Evolutionary conservation across 805 yeast species (phyloP).

Genomic region (Tetrapisispora pingtungensis): DNA sequence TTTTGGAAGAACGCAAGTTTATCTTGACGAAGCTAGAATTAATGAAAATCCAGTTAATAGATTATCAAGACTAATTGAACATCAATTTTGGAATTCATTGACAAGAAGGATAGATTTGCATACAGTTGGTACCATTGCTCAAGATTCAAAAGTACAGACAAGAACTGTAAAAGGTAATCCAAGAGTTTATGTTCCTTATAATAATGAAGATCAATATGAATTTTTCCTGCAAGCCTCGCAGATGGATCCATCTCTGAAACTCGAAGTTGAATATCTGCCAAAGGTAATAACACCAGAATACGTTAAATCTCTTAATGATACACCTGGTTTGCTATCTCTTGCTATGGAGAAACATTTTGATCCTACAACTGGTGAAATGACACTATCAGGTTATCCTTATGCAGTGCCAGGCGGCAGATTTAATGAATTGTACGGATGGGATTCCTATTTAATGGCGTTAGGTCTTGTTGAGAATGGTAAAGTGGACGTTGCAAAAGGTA

Average conservation of each 20-base stretch:
- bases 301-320: slow-evolving; percentile 63
- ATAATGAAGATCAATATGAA: slow-evolving; percentile 60
- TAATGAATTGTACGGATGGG: slow-evolving; percentile 97
- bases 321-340: slow-evolving; percentile 79
- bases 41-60: slow-evolving; percentile 82
- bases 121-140: slow-evolving; percentile 59
- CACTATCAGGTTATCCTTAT: slow-evolving; percentile 64
- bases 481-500: slow-evolving; percentile 68
- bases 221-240: slow-evolving; percentile 49
- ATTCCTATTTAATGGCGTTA: slow-evolving; percentile 81
- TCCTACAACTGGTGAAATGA: slow-evolving; percentile 40
- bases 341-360: slow-evolving; percentile 51
- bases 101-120: slow-evolving; percentile 60
- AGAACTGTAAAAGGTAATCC: slow-evolving; percentile 49
- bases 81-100: slow-evolving; percentile 70
- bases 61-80: slow-evolving; percentile 58
- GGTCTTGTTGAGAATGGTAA: slow-evolving; percentile 66
- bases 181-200: slow-evolving; percentile 66
- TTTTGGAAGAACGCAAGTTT: slow-evolving; percentile 66
- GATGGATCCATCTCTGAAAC: slow-evolving; percentile 42
- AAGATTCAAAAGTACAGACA: slow-evolving; percentile 64
- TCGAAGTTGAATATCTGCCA: slow-evolving; percentile 75
- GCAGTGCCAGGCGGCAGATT: slow-evolving; percentile 97
- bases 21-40: slow-evolving; percentile 72
- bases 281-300: slow-evolving; percentile 62